Base-by-base conservation (phyloP, 1,284 basidiomycete species). In the Porodaedalea pini region DNA sequence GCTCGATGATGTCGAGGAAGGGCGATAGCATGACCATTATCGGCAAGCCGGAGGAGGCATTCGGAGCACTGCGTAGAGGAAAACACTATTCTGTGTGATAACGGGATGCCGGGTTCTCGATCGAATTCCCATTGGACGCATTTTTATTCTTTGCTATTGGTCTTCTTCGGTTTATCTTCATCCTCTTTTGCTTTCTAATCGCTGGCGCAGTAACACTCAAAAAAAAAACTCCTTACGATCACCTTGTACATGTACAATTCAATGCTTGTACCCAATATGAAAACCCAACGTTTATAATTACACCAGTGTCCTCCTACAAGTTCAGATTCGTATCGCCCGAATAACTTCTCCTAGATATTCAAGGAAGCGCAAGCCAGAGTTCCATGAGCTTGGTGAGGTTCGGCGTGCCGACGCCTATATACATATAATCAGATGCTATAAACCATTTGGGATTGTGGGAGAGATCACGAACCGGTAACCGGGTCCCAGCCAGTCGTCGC, bases 401-500 rank as follows among this genome's bases (percentile, higher is more conserved):
- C 32, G 61, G 59, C 4, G 61, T 63, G 11, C 61, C 61, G 45
- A 63, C 50, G 21, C 61, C 61, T 56, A 50, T 44, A 49, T 15
- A 25, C n/a, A 17, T 27, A 31, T n/a, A 29, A 49, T 23, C 19
- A 32, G 36, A 43, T 21, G 23, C 4, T 8, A 34, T 19, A 29
- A 48, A 32, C 13, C 7, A n/a, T n/a, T 27, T n/a, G 13, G 8
- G 39, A 17, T 43, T 21, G n/a, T 17, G 32, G 7, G 17, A 36
- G 23, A 13, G 25, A 29, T 15, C n/a, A 57, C 53, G 3, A 19
- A 36, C 64, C 64, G n/a, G 64, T 67, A 21, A 65, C 61, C 10
- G 66, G 62, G 47, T 67, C 67, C 66, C 67, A 67, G n/a, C 67
- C 65, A 21, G 54, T 54, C 8, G 58, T 62, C 10, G 67, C 57